Percentiles rank a stretch among this genome's conserved stretches.
These are phyloP conservation scores for Pythium grandisporangium DNA, from an alignment of 352 stramenopile species.

Conservation along the genomic window DNA sequence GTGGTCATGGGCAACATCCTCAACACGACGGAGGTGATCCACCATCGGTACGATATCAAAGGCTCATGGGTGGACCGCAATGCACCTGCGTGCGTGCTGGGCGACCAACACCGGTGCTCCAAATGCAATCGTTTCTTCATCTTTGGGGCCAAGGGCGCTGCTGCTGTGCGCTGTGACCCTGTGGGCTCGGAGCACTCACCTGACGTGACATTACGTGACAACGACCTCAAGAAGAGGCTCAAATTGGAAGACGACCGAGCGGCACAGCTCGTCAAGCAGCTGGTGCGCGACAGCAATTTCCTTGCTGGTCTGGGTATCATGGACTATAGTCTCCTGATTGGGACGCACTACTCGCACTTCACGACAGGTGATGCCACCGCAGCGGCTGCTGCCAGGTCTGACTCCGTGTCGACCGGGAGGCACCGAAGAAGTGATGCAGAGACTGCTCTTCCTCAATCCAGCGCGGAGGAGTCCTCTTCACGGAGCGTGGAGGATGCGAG, in stretches of 20 bases:
- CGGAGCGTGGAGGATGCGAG: background rate
- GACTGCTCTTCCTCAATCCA: too few species aligned
- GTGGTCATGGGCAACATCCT: constrained; percentile 91
- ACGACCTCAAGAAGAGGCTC: constrained; percentile 81
- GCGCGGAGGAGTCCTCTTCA: background rate
- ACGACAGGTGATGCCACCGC: constrained; percentile 43
- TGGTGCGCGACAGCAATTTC: constrained; percentile 78
- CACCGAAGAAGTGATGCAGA: background rate
- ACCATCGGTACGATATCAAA: constrained; percentile 89
- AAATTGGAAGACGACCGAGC: constrained; percentile 49
- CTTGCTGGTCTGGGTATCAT: constrained; percentile 82
- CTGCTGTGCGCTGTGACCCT: constrained; percentile 32
- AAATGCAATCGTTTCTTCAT: constrained; percentile 83
- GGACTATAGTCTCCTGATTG: constrained; percentile 88
- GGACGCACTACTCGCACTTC: constrained; percentile 80
- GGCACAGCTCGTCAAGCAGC: constrained; percentile 60
- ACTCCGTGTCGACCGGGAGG: too few species aligned
- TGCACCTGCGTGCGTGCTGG: constrained; percentile 58
- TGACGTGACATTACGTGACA: constrained; percentile 78
- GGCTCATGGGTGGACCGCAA: constrained; percentile 86
- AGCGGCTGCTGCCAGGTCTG: too few species aligned
- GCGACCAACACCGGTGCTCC: constrained; percentile 71
- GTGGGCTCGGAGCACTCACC: constrained; percentile 67
- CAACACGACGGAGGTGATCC: constrained; percentile 72
- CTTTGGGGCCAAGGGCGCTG: constrained; percentile 37